Percentiles rank a stretch among this genome's conserved stretches.
Evolutionary conservation across 1,284 basidiomycete species (phyloP).

Genomic region (Flammula alnicola): DNA sequence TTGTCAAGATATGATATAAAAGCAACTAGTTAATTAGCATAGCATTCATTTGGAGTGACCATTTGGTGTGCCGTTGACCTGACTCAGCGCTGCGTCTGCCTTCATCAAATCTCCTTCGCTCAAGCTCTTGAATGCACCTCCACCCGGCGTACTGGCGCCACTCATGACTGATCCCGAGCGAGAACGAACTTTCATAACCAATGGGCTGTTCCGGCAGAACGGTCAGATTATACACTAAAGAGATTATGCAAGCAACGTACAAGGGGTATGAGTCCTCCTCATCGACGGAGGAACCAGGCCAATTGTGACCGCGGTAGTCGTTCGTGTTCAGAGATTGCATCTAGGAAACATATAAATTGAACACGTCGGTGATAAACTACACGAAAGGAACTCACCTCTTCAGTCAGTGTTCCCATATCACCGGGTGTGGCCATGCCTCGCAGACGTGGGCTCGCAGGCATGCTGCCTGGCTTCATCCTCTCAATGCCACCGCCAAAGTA

Average conservation of each 20-base stretch:
- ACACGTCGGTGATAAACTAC: constrained; percentile 2
- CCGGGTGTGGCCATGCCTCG: constrained; percentile 87
- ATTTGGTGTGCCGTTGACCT: constrained; percentile 48
- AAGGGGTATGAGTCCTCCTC: constrained; percentile 94
- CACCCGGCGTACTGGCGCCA: constrained; percentile 88
- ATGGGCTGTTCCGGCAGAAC: constrained; percentile 56
- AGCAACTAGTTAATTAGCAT: too few species aligned
- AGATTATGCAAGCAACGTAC: constrained; percentile 40
- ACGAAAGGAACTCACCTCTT: constrained; percentile 60
- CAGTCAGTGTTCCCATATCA: constrained; percentile 92
- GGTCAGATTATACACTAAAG: not conserved
- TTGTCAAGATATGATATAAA: too few species aligned
- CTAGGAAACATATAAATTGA: constrained; percentile 37
- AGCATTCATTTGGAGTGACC: too few species aligned
- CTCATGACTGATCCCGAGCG: constrained; percentile 86
- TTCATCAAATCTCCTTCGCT: constrained; percentile 83
- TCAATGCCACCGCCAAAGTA: constrained; percentile 56
- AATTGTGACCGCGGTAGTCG: constrained; percentile 84
- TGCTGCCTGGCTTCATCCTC: constrained; percentile 74
- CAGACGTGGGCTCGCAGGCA: constrained; percentile 88
- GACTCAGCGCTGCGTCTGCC: constrained; percentile 84
- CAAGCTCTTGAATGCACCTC: constrained; percentile 74
- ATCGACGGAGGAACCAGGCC: constrained; percentile 70
- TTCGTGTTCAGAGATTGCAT: constrained; percentile 88
- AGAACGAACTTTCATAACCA: constrained; percentile 91